Percentiles rank a stretch among this genome's conserved stretches.
These are phyloP conservation scores for Pistacia integerrima DNA, from an alignment of 345 rosid genomes.

Conservation along the genomic window DNA sequence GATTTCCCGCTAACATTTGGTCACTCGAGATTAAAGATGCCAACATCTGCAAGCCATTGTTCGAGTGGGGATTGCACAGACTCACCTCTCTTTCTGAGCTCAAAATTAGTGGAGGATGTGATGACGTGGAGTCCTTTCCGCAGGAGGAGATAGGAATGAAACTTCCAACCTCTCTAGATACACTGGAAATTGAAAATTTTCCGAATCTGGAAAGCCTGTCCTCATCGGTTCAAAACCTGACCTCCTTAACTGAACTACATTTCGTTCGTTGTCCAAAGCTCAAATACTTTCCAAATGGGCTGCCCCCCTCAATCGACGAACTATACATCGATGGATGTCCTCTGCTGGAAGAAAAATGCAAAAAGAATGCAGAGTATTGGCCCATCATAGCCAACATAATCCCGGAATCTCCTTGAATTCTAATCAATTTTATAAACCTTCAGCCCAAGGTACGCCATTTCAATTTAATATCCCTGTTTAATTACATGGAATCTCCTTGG, in stretches of 20 bases:
- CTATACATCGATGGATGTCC: constrained; percentile 19
- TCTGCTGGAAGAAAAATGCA: constrained; percentile 17
- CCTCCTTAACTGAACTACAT: constrained; percentile 3
- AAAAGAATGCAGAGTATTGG: constrained; percentile 17
- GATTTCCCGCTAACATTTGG: constrained; percentile 14
- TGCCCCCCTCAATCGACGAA: constrained; percentile 16
- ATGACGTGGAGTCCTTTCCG: constrained; percentile 22
- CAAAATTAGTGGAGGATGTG: neutral
- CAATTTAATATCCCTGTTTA: too few species aligned
- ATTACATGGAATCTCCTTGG: neutral
- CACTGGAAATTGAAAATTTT: constrained; percentile 3
- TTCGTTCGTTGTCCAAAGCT: constrained; percentile 20
- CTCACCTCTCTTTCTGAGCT: constrained; percentile 15
- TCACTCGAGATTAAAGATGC: neutral
- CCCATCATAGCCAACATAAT: constrained; percentile 12
- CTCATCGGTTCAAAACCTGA: constrained; percentile 13
- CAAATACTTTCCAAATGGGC: constrained; percentile 16
- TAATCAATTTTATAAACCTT: neutral
- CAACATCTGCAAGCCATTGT: neutral
- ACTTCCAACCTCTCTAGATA: constrained; percentile 16
- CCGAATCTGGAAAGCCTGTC: constrained; percentile 20
- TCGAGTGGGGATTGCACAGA: constrained; percentile 32
- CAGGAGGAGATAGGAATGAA: constrained; percentile 19
- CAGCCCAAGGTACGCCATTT: too few species aligned
- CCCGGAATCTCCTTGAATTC: neutral